Conservation (phyloP, 1,284 basidiomycete species). For the Moesziomyces sp. region DNA sequence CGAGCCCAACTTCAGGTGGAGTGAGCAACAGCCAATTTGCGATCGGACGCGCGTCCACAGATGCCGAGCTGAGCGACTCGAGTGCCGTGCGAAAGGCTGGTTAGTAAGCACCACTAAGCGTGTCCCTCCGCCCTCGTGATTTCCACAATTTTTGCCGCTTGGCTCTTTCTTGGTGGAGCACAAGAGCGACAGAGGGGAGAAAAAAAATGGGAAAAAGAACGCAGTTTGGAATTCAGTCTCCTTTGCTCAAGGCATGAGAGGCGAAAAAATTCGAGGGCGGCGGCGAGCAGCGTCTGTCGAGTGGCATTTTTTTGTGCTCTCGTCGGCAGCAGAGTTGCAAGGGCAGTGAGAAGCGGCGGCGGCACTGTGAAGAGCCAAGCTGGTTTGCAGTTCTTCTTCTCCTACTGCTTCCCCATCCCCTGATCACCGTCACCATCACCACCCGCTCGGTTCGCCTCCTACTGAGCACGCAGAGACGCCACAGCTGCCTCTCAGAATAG, state of each 20-base stretch:
- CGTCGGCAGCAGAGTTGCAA: no score
- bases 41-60: constrained; percentile 50
- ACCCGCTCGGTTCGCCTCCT: no score
- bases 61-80: background rate
- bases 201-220: constrained; percentile 1
- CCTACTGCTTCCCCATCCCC: no score
- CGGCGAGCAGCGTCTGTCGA: background rate
- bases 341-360: no score
- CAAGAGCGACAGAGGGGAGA: constrained; percentile 8
- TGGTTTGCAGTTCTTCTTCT: no score
- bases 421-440: no score
- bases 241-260: background rate
- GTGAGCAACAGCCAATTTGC: constrained; percentile 9
- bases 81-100: constrained; percentile 21
- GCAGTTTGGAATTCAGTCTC: constrained; percentile 9
- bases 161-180: constrained; percentile 17
- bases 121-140: no score
- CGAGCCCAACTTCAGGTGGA: constrained; percentile 19
- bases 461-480: no score
- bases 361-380: no score
- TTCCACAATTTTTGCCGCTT: constrained; percentile 3
- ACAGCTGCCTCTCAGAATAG: no score
- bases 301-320: background rate
- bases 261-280: constrained; percentile 17
- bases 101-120: constrained; percentile 12